These are phyloP conservation scores for Danielia oregonensis DNA, from an alignment of 805 yeast species.

Conservation along the genomic window DNA sequence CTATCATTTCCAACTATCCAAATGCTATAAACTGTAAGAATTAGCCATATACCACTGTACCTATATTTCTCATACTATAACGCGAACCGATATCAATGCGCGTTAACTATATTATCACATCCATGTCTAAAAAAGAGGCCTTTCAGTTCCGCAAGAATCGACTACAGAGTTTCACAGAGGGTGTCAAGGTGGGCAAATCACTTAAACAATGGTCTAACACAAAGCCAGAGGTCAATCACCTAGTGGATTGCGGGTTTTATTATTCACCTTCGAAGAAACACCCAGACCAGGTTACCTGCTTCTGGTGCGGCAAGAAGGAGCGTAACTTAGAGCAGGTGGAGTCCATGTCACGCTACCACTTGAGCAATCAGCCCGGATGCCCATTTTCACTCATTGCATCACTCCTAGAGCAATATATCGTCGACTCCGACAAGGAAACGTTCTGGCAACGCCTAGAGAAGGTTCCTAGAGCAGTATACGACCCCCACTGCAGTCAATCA, in stretches of 20 bases:
- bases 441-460: conserved; percentile 10
- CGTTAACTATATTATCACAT: too few species aligned
- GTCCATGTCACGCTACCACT: conserved; percentile 18
- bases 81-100: too few species aligned
- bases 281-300: conserved; percentile 54
- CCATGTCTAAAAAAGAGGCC: too few species aligned
- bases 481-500: conserved; percentile 12
- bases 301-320: conserved; percentile 45
- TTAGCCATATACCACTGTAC: too few species aligned
- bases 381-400: conserved; percentile 12
- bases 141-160: conserved; percentile 23
- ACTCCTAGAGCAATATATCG: conserved; percentile 7
- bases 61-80: too few species aligned
- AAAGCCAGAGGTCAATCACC: conserved; percentile 18
- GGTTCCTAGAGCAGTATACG: conserved; percentile 6
- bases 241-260: conserved; percentile 61
- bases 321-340: conserved; percentile 17
- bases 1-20: too few species aligned
- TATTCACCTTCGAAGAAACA: conserved; percentile 48
- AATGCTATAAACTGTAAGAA: too few species aligned
- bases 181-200: conserved; percentile 18
- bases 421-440: conserved; percentile 6
- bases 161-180: conserved; percentile 19
- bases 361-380: conserved; percentile 15
- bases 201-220: conserved; percentile 23